These are phyloP conservation scores for Lodderomyces pseudojiufengensis DNA, from an alignment of 1,139 yeast species.

Conservation along the genomic window DNA sequence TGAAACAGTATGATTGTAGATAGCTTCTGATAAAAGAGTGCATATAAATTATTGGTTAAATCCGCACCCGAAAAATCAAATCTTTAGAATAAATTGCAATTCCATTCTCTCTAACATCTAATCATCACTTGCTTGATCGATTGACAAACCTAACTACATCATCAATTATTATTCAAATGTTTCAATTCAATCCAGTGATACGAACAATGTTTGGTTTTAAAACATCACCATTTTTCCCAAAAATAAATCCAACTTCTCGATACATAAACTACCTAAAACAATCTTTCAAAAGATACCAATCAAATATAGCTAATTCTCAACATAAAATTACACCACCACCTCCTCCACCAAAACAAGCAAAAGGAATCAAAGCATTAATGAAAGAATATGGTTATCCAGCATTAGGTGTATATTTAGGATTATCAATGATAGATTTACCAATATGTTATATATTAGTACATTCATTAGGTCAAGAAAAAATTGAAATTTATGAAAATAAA, in stretches of 20 bases:
- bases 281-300: conserved; percentile 5
- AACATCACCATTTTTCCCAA: background rate
- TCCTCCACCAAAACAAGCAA: conserved; percentile 16
- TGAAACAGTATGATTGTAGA: too few relatives aligned
- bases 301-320: conserved; percentile 24
- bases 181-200: conserved; percentile 1
- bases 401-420: conserved; percentile 72
- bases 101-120: too few relatives aligned
- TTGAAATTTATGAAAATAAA: conserved; percentile 61
- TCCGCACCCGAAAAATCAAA: too few relatives aligned
- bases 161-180: too few relatives aligned
- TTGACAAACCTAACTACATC: too few relatives aligned
- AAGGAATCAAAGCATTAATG: conserved; percentile 65
- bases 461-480: conserved; percentile 77
- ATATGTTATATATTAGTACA: conserved; percentile 79
- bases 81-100: too few relatives aligned
- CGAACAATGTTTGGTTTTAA: background rate
- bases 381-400: conserved; percentile 92
- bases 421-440: conserved; percentile 76
- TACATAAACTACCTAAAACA: background rate
- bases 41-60: too few relatives aligned
- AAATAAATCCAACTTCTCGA: background rate
- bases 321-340: conserved; percentile 7
- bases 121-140: too few relatives aligned
- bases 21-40: too few relatives aligned